A percentile compares a stretch with the other conserved stretches of the same genome.
Evolutionary conservation across 306 rosid genomes (phyloP).

Genomic region (Coriaria nepalensis): DNA sequence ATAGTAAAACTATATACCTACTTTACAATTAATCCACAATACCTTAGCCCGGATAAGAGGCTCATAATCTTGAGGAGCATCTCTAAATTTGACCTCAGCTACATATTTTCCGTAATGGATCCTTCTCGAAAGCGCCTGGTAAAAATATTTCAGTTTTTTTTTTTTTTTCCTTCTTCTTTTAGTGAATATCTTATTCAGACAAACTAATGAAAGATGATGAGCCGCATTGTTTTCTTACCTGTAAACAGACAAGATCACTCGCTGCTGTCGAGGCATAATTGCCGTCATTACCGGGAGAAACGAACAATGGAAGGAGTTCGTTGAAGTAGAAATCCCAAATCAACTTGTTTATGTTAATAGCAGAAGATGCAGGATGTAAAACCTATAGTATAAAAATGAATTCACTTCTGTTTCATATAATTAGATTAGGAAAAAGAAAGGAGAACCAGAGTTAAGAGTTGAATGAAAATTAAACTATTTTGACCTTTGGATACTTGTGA

Average conservation of each 20-base stretch:
- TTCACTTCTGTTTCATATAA: background rate
- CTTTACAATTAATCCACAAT: background rate
- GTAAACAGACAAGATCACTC: constrained; percentile 71
- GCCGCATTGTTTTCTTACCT: constrained; percentile 25
- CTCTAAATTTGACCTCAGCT: constrained; percentile 84
- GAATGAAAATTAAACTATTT: background rate
- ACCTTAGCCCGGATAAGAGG: constrained; percentile 75
- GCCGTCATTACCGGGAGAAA: constrained; percentile 58
- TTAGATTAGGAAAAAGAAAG: constrained; percentile 9
- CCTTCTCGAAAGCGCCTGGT: constrained; percentile 80
- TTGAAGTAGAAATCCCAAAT: constrained; percentile 62
- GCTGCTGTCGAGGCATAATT: constrained; percentile 82
- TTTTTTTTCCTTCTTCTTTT: too few relatives aligned
- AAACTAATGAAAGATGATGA: too few relatives aligned
- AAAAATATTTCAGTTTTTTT: background rate
- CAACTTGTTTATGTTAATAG: constrained; percentile 47
- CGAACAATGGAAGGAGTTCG: constrained; percentile 51
- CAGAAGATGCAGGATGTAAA: constrained; percentile 59
- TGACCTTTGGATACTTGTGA: constrained; percentile 42
- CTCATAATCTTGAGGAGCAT: constrained; percentile 60
- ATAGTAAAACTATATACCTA: too few relatives aligned
- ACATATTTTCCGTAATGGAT: constrained; percentile 86
- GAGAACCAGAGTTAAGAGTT: background rate
- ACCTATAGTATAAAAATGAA: constrained; percentile 20
- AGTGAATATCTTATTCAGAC: too few relatives aligned